Evolutionary conservation across 108 stramenopile genomes (phyloP), one percentile per base, ranked within the genome.

Genomic region (Pseudonitzschia delicatissima): DNA sequence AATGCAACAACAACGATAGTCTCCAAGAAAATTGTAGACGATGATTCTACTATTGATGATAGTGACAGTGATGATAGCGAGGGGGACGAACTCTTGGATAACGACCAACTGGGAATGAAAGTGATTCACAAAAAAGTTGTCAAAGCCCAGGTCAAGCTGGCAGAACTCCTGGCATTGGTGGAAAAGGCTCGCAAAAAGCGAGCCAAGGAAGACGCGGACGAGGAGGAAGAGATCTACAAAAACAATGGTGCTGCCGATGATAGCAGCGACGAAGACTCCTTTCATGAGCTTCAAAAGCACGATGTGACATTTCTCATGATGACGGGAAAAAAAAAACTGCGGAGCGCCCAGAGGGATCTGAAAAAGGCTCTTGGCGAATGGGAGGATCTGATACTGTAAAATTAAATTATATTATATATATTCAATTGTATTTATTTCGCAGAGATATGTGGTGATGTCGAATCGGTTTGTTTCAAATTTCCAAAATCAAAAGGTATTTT

Each of bases 81-180:
- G 31, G 57, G 40, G 45, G 70, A 67, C 45, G n/a, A 23, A 2
- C 25, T 55, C 18, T 68, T 63, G 42, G 65, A 66, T 32, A 72
- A 73, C 33, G 72, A 70, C 39, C 64, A 57, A 42, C 45, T 73
- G 0, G 63, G 49, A n/a, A 69, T 73, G 36, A 76, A 76, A 39
- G 31, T 21, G 21, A 65, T 76, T 12, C 62, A 65, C 8, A 50
- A 69, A 5, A 21, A 44, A 37, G 73, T 71, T 4, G 59, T 49
- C 11, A 68, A 67, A 21, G 73, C 73, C 18, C 73, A 74, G 39
- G 28, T 44, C 8, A 71, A 70, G 29, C 48, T 79, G 40, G 69
- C 78, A 6, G 68, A 79, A 34, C 57, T 79, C 9, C 39, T 71
- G 17, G 73, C 69, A 0, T 8, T 74, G 2, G 13, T 79, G 25